These are phyloP conservation scores for Phialophora macrospora DNA, from an alignment of 2,329 filamentous ascomycete species.

Conservation along the genomic window DNA sequence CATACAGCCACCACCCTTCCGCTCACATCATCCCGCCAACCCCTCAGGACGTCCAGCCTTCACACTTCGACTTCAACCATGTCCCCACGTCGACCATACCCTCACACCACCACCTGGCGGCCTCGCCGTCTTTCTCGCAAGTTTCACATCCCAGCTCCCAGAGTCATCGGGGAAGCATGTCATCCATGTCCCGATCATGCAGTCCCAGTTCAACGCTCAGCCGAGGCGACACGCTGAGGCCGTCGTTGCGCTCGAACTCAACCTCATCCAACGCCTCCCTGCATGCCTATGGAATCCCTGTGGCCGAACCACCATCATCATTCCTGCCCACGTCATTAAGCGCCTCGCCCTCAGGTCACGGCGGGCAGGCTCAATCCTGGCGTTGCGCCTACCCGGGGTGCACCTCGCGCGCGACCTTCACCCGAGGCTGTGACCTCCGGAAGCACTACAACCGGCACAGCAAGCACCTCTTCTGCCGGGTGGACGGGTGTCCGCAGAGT, in stretches of 20 bases:
- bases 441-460: slow-evolving; percentile 68
- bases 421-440: slow-evolving; percentile 64
- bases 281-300: slow-evolving; percentile 39
- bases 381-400: slow-evolving; percentile 64
- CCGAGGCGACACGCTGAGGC: slow-evolving; percentile 24
- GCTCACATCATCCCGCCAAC: slow-evolving; percentile 37
- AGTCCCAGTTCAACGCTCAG: slow-evolving; percentile 26
- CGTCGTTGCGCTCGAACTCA: slow-evolving; percentile 32
- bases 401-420: slow-evolving; percentile 63
- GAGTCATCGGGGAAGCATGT: slow-evolving; percentile 32
- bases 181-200: slow-evolving; percentile 38
- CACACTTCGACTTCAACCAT: slow-evolving; percentile 36
- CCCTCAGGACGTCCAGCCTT: slow-evolving; percentile 34
- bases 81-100: slow-evolving; percentile 24
- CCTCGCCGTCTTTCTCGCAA: slow-evolving; percentile 35
- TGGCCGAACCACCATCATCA: slow-evolving; percentile 28
- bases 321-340: slow-evolving; percentile 15
- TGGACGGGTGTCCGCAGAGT: slow-evolving; percentile 61
- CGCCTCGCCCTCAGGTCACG: slow-evolving; percentile 5
- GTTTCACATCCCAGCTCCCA: slow-evolving; percentile 30
- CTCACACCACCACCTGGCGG: slow-evolving; percentile 27
- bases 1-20: slow-evolving; percentile 23
- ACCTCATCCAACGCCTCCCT: slow-evolving; percentile 37
- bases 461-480: slow-evolving; percentile 65
- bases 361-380: slow-evolving; percentile 50